phyloP scores from a whole-genome alignment of 495 filamentous ascomycete genomes.

The Xylaria acuta region DNA sequence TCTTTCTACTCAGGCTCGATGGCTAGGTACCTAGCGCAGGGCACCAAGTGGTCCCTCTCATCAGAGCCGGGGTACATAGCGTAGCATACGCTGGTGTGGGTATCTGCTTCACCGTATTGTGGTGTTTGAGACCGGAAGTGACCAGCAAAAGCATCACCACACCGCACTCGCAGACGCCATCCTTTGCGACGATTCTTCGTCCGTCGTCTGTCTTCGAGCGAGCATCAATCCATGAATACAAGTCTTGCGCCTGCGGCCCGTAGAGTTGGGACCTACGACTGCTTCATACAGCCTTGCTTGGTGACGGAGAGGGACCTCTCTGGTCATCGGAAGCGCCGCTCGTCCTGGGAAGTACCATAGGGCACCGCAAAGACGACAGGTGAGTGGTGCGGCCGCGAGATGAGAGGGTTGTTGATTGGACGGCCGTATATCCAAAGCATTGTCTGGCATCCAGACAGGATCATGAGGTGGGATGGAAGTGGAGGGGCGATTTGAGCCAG shows the following conservation, averaged over 20 bases:
- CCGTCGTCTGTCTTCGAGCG: not conserved
- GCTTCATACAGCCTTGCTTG: not conserved
- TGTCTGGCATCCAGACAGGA: slow-evolving; percentile 17
- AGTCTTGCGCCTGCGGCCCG: not conserved
- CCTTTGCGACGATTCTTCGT: not conserved
- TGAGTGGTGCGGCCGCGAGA: slow-evolving; percentile 6
- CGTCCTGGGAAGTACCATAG: not conserved
- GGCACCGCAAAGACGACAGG: not conserved
- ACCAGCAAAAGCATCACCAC: slow-evolving; percentile 7
- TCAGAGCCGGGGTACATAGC: slow-evolving; percentile 20
- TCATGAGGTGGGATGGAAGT: slow-evolving; percentile 21
- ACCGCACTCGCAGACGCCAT: not conserved
- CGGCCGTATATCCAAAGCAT: not conserved
- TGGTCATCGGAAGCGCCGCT: slow-evolving; percentile 13
- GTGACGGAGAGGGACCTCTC: not conserved
- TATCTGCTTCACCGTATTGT: slow-evolving; percentile 21
- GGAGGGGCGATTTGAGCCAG: slow-evolving; percentile 6
- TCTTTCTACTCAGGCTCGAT: not conserved
- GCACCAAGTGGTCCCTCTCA: slow-evolving; percentile 21
- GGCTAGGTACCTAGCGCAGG: not conserved
- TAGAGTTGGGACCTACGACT: not conserved
- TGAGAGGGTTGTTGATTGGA: slow-evolving; percentile 8
- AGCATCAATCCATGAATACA: not conserved
- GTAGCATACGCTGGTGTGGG: not conserved
- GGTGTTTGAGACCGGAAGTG: slow-evolving; percentile 1